Conservation (phyloP, 371 early-diverging fungal genomes). For the Actinomucor elegans region DNA sequence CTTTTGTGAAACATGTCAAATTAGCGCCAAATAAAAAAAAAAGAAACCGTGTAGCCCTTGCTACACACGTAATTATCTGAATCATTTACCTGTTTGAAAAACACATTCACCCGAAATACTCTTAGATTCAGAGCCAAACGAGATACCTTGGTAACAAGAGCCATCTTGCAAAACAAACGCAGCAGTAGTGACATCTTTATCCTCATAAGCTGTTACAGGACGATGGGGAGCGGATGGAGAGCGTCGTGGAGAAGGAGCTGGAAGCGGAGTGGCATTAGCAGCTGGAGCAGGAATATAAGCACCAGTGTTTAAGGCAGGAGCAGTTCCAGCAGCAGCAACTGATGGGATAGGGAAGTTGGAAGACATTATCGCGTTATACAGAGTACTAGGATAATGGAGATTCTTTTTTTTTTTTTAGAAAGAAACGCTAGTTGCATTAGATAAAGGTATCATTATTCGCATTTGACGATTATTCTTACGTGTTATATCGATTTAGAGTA, state of each 20-base stretch:
- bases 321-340: slow-evolving; percentile 39
- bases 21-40: background rate
- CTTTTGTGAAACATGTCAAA: slow-evolving; percentile 28
- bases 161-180: slow-evolving; percentile 87
- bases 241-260: slow-evolving; percentile 32
- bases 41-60: background rate
- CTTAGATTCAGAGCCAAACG: slow-evolving; percentile 87
- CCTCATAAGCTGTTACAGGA: slow-evolving; percentile 57
- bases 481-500: too few relatives aligned
- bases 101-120: slow-evolving; percentile 96
- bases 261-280: slow-evolving; percentile 45
- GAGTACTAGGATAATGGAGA: too few relatives aligned
- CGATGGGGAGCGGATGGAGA: slow-evolving; percentile 51
- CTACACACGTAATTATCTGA: background rate
- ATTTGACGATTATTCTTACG: background rate
- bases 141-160: slow-evolving; percentile 82
- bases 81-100: slow-evolving; percentile 89
- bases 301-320: slow-evolving; percentile 20
- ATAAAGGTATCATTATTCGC: too few relatives aligned
- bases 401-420: background rate
- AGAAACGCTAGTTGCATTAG: background rate
- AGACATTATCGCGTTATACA: slow-evolving; percentile 35
- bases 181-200: slow-evolving; percentile 57
- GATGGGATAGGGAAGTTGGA: slow-evolving; percentile 45
- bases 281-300: slow-evolving; percentile 46